Evolutionary conservation across 1,284 basidiomycete species (phyloP), one percentile per base, ranked within the genome.

Genomic region (Stereum hirsutum): DNA sequence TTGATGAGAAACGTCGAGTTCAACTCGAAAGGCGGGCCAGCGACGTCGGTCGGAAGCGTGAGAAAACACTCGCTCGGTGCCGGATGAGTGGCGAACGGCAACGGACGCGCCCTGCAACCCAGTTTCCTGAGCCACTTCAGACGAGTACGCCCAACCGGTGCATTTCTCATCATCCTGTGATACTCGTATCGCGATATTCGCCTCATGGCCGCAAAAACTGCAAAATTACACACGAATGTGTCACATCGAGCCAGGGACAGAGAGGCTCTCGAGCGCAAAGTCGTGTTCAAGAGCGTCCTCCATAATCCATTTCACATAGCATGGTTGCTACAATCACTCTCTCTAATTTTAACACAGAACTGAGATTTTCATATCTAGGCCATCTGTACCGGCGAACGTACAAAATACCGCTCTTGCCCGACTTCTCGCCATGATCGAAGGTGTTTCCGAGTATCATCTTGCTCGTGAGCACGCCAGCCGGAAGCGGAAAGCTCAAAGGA

Each of bases 241-340:
- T 81, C 83, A 2, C 83, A 81, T 52, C 73, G 83, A 27, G 72
- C 71, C 21, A 77, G 67, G 51, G 56, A 61, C n/a, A 64, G 65
- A 36, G 62, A 68, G 21, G 51, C 49, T 11, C 17, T 52, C 44
- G 65, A 74, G 35, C 61, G 67, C 24, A 87, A 78, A 53, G 60
- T 66, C 1, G 75, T 79, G 0, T 85, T 77, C 62, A 87, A 77
- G 50, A 72, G 72, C 46, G 79, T 82, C 2, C 62, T 89, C 15
- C 78, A 80, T 42, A 87, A 75, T 49, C 85, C 86, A 1, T 81
- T 83, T 52, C 69, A 73, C 19, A 65, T 88, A n/a, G 58, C 63
- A 57, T 89, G 86, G 85, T 86, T 56, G 42, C 32, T 40, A 35
- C 20, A n/a, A n/a, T 33, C 46, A 43, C 19, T 33, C 33, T 36